Percentiles rank a stretch among this genome's conserved stretches.
Conservation (phyloP, 2,329 filamentous ascomycete genomes). For the Pyricularia grisea region DNA sequence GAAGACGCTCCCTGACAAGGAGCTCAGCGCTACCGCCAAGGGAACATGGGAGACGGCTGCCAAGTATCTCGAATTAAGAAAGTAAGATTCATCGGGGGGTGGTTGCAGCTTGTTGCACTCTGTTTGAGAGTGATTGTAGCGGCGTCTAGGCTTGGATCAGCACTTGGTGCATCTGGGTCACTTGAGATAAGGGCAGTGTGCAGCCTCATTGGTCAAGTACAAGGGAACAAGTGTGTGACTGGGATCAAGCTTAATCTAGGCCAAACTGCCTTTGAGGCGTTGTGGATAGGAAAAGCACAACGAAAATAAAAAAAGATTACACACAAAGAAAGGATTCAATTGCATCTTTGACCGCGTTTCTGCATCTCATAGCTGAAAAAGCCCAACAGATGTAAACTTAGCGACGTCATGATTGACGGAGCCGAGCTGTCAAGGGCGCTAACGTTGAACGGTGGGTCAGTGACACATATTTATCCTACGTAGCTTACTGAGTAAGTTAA, state of each 20-base stretch:
- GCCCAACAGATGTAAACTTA: not conserved
- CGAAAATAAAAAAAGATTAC: not conserved
- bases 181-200: not conserved
- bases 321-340: not conserved
- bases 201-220: not conserved
- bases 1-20: constrained; percentile 39
- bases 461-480: not conserved
- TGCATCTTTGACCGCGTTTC: not conserved
- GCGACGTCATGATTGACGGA: not conserved
- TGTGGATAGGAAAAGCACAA: not conserved
- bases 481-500: not conserved
- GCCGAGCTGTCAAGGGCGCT: not conserved
- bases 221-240: not conserved
- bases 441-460: not conserved
- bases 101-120: not conserved
- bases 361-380: not conserved
- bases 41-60: constrained; percentile 45
- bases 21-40: constrained; percentile 37
- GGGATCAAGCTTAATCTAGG: not conserved
- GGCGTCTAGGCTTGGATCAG: not conserved
- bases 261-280: not conserved
- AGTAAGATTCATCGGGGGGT: constrained; percentile 7
- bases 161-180: not conserved
- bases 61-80: constrained; percentile 37
- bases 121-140: not conserved